Evolutionary conservation across 805 yeast genomes (phyloP), one percentile per base, ranked within the genome.

Genomic region (Komagataella pseudopastoris): DNA sequence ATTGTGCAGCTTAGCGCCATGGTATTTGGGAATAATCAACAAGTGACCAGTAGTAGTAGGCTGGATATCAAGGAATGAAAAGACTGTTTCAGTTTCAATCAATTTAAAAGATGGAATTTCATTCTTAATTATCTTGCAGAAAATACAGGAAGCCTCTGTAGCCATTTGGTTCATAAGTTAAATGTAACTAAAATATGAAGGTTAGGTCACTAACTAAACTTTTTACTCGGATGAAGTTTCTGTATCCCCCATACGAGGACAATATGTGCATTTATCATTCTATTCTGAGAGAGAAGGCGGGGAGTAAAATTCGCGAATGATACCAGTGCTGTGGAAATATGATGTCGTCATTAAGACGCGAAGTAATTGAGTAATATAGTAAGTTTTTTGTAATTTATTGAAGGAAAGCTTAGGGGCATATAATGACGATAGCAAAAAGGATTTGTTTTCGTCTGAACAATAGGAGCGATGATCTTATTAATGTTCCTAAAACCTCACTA

Each of bases 51-150:
- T 78, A 7, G 96, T 73, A 16, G 91, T 86, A 55, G 99, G 98
- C 59, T 88, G 93, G 62, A 91, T 90, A 62, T 91, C 99, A 60
- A 93, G 73, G 66, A 91, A 93, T 0, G 98, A 88, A 62, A 75
- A 87, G 2, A 88, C 69, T 59, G 77, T 74, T 54, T 83, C 74
- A n/a, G 97, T 88, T 67, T 91, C 99, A 60, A 85, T 75, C 55
- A 91, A 70, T 66, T 91, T 93, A 73, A 88, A 80, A 1, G 95
- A 86, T 39, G 99, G 99, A 62, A 91, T 93, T 60, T 93, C 66
- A 78, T 85, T 89, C 63, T 88, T 88, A 71, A 91, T 82, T 67
- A 91, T 91, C 62, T 90, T 88, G 74, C 98, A 91, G 64, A 91
- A 91, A 60, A 91, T 81, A 70, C 98, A 91, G 43, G 81, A 66